Base-by-base conservation (phyloP, 352 stramenopile genomes). In the Globisporangium nagaii region DNA sequence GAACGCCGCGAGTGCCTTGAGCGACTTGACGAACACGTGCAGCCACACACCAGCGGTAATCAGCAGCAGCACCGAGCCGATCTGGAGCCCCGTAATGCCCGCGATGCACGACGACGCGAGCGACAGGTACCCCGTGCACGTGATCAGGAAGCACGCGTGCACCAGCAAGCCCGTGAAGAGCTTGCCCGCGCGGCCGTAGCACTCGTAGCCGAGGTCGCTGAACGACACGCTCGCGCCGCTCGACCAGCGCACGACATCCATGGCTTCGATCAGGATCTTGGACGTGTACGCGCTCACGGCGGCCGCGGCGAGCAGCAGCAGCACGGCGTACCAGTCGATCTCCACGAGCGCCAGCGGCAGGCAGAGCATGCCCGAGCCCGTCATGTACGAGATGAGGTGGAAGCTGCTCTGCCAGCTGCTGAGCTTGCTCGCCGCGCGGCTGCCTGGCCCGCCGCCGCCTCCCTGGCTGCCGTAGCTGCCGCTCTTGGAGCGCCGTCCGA, bases 311-410 rank as follows among this genome's bases (percentile, higher is more conserved):
- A 77, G 27, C 19, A 91, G 68, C 48, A 88, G 55, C 39, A 87
- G 43, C 24, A 91, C 65, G 17, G 74, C 81, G 46, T 86, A 88
- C 81, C 81, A 91, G 49, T 88, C 70, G 45, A 91, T 82, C 56
- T 91, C 74, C 43, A 91, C 81, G 7, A 91, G 73, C 25, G 78
- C 81, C 9, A 91, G 58, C 15, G 81, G 81, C 25, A 91, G 57
- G 52, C 69, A 88, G 22, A 91, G 63, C 69, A 91, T 81, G 0
- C 81, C 81, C 4, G 78, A 83, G 58, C 81, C 81, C 13, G 77
- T 79, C 55, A 87, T 86, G 62, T 84, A 91, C 30, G 81, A 89
- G 54, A 89, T 62, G 43, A 91, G 49, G 44, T 89, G 81, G 50
- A 73, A 88, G 35, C 74, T 72, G 17, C 69, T 78, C 72, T 90